These are phyloP conservation scores for Neonectria faginata DNA, from an alignment of 2,329 filamentous ascomycete genomes.

Conservation along the genomic window DNA sequence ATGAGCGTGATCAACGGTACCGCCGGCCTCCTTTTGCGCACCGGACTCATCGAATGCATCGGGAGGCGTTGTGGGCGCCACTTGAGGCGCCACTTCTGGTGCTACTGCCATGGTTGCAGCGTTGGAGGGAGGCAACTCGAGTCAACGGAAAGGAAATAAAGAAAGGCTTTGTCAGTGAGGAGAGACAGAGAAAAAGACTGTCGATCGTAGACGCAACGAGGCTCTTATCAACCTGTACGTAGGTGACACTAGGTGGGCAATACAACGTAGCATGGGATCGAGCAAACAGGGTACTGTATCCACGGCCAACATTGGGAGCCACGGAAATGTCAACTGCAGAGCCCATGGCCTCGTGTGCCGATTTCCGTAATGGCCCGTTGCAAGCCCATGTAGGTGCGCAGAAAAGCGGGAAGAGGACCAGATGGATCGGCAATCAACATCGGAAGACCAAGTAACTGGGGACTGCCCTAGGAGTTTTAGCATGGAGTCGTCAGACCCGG, in stretches of 20 bases:
- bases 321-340: not conserved
- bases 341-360: not conserved
- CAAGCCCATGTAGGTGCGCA: not conserved
- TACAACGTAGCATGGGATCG: not conserved
- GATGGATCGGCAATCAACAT: constrained; percentile 4
- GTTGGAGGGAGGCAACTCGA: not conserved
- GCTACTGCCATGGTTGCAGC: constrained; percentile 8
- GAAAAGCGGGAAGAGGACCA: constrained; percentile 8
- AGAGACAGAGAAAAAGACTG: not conserved
- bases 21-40: constrained; percentile 5
- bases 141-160: not conserved
- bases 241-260: not conserved
- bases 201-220: not conserved
- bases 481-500: not conserved
- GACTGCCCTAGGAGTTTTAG: not conserved
- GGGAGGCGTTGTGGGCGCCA: not conserved
- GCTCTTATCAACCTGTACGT: not conserved
- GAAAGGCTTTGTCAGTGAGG: not conserved
- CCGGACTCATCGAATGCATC: constrained; percentile 9
- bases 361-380: not conserved
- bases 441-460: not conserved
- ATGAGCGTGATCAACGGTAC: not conserved
- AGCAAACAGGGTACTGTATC: not conserved
- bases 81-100: not conserved
- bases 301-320: not conserved